Conservation (phyloP, 345 rosid species). For the Euphorbia tirucalli region DNA sequence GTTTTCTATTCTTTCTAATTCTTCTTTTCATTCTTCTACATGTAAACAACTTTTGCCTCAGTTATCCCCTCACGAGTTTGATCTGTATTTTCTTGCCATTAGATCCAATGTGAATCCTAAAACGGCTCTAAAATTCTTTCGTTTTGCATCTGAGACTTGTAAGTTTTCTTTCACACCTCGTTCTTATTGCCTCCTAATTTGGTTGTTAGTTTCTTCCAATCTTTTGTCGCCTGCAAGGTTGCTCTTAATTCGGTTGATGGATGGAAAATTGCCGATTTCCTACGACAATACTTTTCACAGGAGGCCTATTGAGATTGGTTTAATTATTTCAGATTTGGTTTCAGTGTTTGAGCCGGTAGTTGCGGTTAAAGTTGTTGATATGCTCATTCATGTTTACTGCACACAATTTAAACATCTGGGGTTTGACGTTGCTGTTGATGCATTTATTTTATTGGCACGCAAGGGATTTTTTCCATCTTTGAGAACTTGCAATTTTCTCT, state of each 20-base stretch:
- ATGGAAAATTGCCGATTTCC: slow-evolving; percentile 44
- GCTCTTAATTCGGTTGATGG: slow-evolving; percentile 62
- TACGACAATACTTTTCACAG: slow-evolving; percentile 10
- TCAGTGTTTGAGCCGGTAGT: slow-evolving; percentile 23
- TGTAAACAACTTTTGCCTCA: slow-evolving; percentile 42
- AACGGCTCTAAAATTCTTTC: slow-evolving; percentile 62
- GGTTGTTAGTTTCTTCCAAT: slow-evolving; percentile 44
- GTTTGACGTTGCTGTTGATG: slow-evolving; percentile 47
- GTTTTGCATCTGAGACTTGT: slow-evolving; percentile 49
- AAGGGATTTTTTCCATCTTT: slow-evolving; percentile 58
- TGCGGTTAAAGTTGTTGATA: slow-evolving; percentile 43
- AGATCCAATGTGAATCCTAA: slow-evolving; percentile 49
- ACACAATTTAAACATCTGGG: slow-evolving; percentile 55
- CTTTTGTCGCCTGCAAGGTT: slow-evolving; percentile 53
- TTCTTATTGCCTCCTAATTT: slow-evolving; percentile 63
- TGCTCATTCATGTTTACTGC: slow-evolving; percentile 58
- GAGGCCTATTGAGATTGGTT: slow-evolving; percentile 44
- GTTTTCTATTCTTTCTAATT: slow-evolving; percentile 48
- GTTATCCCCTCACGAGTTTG: slow-evolving; percentile 58
- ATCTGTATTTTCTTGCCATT: slow-evolving; percentile 40
- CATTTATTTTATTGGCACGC: slow-evolving; percentile 40
- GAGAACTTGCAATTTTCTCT: slow-evolving; percentile 58
- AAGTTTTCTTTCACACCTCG: slow-evolving; percentile 61
- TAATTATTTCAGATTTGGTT: slow-evolving; percentile 44
- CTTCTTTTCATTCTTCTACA: slow-evolving; percentile 47